A percentile compares a stretch with the other conserved stretches of the same genome.
Conservation (phyloP, 768 basidiomycete species). For the Dacryopinax spathularia region DNA sequence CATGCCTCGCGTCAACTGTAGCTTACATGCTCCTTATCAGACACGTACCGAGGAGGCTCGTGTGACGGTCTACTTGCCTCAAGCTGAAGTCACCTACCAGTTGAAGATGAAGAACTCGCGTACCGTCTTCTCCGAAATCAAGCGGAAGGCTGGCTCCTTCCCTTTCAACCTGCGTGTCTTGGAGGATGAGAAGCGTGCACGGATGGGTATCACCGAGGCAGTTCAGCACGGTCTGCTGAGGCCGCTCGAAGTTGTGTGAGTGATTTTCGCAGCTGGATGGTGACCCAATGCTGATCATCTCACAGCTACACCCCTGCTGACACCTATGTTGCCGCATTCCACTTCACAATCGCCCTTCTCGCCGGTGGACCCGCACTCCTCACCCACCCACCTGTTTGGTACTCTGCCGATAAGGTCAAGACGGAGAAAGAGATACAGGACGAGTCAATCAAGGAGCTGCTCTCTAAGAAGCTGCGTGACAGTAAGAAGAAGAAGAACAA, state of each 20-base stretch:
- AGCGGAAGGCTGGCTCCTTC: conserved; percentile 95
- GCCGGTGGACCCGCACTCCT: conserved; percentile 79
- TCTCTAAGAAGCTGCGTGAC: conserved; percentile 70
- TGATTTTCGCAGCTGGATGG: conserved; percentile 13
- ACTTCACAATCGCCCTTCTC: conserved; percentile 89
- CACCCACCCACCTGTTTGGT: conserved; percentile 83
- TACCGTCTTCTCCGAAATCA: conserved; percentile 90
- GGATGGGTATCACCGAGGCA: conserved; percentile 91
- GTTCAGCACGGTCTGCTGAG: conserved; percentile 87
- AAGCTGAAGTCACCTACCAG: conserved; percentile 75
- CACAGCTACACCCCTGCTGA: conserved; percentile 61
- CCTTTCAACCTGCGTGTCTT: conserved; percentile 90
- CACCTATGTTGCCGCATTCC: conserved; percentile 86
- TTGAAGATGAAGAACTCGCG: conserved; percentile 97
- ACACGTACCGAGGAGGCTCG: conserved; percentile 78
- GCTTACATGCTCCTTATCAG: conserved; percentile 29
- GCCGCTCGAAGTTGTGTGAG: conserved; percentile 87
- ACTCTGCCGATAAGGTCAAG: conserved; percentile 81
- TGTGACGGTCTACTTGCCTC: conserved; percentile 87
- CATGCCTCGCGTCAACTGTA: conserved; percentile 1
- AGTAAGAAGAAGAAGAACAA: conserved; percentile 89
- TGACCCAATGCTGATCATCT: neutral
- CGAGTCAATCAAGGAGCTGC: conserved; percentile 63
- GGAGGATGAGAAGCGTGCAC: conserved; percentile 90
- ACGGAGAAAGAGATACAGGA: conserved; percentile 81